These are phyloP conservation scores for Amanita inopinata DNA, from an alignment of 768 basidiomycete species.

Conservation along the genomic window DNA sequence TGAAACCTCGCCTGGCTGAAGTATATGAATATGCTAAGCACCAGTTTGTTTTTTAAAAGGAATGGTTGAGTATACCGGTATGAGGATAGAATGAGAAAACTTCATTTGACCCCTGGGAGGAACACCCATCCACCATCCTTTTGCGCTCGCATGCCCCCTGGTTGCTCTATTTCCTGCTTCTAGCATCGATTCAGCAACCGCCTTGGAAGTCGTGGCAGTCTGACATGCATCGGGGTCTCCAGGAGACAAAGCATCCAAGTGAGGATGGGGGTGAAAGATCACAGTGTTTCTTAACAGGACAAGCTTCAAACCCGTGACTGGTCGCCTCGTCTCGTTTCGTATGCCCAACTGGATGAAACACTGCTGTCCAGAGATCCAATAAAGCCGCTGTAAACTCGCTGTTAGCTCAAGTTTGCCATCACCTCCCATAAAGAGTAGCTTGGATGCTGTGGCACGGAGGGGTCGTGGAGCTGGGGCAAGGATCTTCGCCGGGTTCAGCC, in stretches of 20 bases:
- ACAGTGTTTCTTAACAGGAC: constrained; percentile 57
- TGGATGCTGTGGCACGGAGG: constrained; percentile 45
- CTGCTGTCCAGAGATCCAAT: constrained; percentile 78
- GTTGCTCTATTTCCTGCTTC: constrained; percentile 55
- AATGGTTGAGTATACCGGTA: constrained; percentile 55
- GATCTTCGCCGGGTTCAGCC: constrained; percentile 47
- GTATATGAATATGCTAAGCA: constrained; percentile 8
- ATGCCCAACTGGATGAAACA: constrained; percentile 60
- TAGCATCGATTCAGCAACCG: constrained; percentile 55
- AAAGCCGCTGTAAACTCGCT: constrained; percentile 56
- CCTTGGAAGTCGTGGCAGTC: constrained; percentile 50
- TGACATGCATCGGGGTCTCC: constrained; percentile 52
- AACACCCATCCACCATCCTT: constrained; percentile 89
- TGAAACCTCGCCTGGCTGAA: constrained; percentile 59
- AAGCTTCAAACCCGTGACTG: constrained; percentile 55
- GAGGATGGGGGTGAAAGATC: constrained; percentile 47
- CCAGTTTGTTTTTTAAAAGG: not conserved
- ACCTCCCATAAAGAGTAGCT: constrained; percentile 52
- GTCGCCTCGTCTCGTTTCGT: constrained; percentile 57
- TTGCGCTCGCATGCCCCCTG: constrained; percentile 66
- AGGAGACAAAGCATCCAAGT: constrained; percentile 20
- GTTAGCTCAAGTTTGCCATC: constrained; percentile 55
- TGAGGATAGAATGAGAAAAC: constrained; percentile 58
- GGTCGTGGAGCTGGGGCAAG: constrained; percentile 54
- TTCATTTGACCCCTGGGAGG: constrained; percentile 45